Percentiles rank a stretch among this genome's conserved stretches.
Conservation (phyloP, 1,284 basidiomycete genomes). For the Pyrrhoderma lamaoense region DNA sequence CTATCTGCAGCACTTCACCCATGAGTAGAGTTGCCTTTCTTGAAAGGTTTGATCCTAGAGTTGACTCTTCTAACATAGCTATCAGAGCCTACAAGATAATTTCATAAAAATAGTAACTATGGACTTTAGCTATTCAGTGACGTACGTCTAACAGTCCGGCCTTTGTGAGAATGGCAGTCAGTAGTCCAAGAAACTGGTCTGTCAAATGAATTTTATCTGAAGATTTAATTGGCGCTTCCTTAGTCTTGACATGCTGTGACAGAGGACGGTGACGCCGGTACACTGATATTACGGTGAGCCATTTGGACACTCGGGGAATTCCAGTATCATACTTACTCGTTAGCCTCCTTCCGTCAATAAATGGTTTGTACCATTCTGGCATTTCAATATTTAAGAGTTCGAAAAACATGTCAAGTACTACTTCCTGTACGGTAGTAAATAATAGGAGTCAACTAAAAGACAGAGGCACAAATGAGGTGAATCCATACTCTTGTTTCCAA, state of each 20-base stretch:
- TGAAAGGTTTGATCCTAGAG: slow-evolving; percentile 60
- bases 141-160: slow-evolving; percentile 82
- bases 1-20: slow-evolving; percentile 84
- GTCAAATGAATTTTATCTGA: slow-evolving; percentile 72
- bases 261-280: slow-evolving; percentile 46
- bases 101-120: background rate
- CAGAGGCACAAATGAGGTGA: too few relatives aligned
- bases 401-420: slow-evolving; percentile 90
- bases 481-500: slow-evolving; percentile 70
- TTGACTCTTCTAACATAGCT: slow-evolving; percentile 73
- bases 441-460: slow-evolving; percentile 10
- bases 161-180: slow-evolving; percentile 82
- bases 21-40: slow-evolving; percentile 90
- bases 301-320: too few relatives aligned
- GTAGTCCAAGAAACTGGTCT: slow-evolving; percentile 90
- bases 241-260: slow-evolving; percentile 29
- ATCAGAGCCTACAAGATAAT: slow-evolving; percentile 62
- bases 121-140: background rate
- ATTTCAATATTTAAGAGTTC: slow-evolving; percentile 88
- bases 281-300: slow-evolving; percentile 48
- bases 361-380: slow-evolving; percentile 85
- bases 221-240: slow-evolving; percentile 31
- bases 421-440: slow-evolving; percentile 49
- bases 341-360: slow-evolving; percentile 78
- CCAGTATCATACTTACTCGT: slow-evolving; percentile 53